phyloP scores from a whole-genome alignment of 1,139 yeast species.

The Debaryomyces robertsiae region DNA sequence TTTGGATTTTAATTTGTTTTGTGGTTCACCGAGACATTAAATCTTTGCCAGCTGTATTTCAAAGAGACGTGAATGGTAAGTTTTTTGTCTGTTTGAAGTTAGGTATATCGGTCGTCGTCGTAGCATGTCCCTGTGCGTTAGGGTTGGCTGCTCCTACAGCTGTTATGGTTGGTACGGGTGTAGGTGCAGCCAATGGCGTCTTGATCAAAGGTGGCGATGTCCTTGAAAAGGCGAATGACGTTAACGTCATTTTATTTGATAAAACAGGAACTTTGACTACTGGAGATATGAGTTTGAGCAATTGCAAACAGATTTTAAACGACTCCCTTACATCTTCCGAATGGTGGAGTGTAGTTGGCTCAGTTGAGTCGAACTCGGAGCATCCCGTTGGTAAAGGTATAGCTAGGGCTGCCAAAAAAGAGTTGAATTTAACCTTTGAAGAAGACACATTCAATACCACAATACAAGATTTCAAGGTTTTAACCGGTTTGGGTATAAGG shows the following conservation, averaged over 20 bases:
- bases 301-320: slow-evolving; percentile 19
- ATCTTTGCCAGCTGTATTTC: slow-evolving; percentile 56
- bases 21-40: slow-evolving; percentile 27
- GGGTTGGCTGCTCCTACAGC: slow-evolving; percentile 99
- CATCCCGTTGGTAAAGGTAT: slow-evolving; percentile 89
- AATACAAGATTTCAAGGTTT: slow-evolving; percentile 47
- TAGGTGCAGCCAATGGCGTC: slow-evolving; percentile 88
- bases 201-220: slow-evolving; percentile 92
- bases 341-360: slow-evolving; percentile 64
- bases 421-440: slow-evolving; percentile 33
- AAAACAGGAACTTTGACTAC: slow-evolving; percentile 95
- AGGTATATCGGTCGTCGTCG: slow-evolving; percentile 92
- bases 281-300: slow-evolving; percentile 70
- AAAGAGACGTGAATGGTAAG: slow-evolving; percentile 55
- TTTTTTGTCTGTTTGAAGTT: slow-evolving; percentile 72
- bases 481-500: slow-evolving; percentile 72
- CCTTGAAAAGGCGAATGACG: slow-evolving; percentile 69
- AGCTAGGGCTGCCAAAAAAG: slow-evolving; percentile 30
- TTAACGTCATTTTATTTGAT: slow-evolving; percentile 79
- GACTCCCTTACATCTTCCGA: slow-evolving; percentile 19
- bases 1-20: slow-evolving; percentile 59
- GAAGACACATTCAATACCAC: slow-evolving; percentile 35
- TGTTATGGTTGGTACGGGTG: slow-evolving; percentile 97
- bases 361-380: slow-evolving; percentile 72
- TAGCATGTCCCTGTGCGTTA: slow-evolving; percentile 97